Evolutionary conservation across 306 rosid genomes (phyloP).

Genomic region (Quercus bicolor): DNA sequence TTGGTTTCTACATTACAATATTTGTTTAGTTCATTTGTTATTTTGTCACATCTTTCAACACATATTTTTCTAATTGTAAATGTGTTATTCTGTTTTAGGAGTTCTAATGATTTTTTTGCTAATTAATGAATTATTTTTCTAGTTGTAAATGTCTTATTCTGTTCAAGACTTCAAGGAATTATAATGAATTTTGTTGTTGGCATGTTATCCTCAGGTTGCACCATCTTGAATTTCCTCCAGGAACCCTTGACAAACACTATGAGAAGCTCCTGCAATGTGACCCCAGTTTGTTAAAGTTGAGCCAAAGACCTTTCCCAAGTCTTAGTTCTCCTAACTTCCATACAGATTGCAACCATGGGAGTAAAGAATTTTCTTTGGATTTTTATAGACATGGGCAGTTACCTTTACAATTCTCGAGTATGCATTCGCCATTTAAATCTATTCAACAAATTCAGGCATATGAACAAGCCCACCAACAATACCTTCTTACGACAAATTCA

Average conservation of each 20-base stretch:
- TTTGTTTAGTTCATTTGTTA: not conserved
- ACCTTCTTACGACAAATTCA: not conserved
- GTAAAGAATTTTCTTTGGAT: not conserved
- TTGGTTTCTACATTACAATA: too few species aligned
- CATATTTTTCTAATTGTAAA: not conserved
- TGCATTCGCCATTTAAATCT: not conserved
- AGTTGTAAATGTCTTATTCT: not conserved
- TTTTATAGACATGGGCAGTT: not conserved
- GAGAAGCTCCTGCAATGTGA: too few species aligned
- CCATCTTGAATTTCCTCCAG: too few species aligned
- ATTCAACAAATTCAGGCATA: not conserved
- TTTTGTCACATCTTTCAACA: not conserved
- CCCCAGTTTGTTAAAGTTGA: too few species aligned
- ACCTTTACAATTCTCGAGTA: not conserved
- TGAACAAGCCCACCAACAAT: slow-evolving; percentile 7
- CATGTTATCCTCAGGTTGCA: too few species aligned
- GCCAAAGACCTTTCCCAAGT: too few species aligned
- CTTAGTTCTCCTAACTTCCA: too few species aligned
- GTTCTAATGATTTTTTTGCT: too few species aligned
- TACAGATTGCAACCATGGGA: not conserved
- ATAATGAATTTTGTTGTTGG: not conserved
- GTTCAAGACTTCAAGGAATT: not conserved
- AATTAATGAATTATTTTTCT: too few species aligned
- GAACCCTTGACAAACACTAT: too few species aligned
- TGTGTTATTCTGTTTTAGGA: too few species aligned